Conservation (phyloP, 2,329 filamentous ascomycete genomes). For the Drechslerella coelobrocha region DNA sequence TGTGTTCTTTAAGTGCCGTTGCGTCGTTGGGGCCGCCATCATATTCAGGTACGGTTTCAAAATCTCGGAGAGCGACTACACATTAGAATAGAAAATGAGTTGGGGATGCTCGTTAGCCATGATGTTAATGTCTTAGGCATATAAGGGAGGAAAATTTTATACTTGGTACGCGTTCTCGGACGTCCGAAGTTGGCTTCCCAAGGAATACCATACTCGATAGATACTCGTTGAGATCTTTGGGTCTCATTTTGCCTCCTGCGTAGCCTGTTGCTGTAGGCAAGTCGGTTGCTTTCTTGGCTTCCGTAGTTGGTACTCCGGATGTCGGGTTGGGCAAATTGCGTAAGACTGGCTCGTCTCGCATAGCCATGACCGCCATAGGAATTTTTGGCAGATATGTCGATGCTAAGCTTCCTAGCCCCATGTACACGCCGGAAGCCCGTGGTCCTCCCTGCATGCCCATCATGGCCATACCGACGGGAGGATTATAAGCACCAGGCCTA, state of each 20-base stretch:
- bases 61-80: conserved; percentile 8
- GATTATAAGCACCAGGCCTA: neutral
- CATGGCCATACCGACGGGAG: neutral
- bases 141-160: neutral
- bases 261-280: neutral
- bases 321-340: neutral
- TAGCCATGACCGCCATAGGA: neutral
- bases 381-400: neutral
- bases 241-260: conserved; percentile 4
- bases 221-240: conserved; percentile 9
- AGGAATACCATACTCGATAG: conserved; percentile 17
- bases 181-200: conserved; percentile 14
- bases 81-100: conserved; percentile 1
- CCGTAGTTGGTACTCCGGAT: neutral
- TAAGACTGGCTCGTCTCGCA: conserved; percentile 5
- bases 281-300: conserved; percentile 3
- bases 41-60: conserved; percentile 12
- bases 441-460: neutral
- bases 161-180: conserved; percentile 15
- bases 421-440: neutral
- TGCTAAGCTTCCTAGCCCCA: neutral
- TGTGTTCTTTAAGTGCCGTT: neutral
- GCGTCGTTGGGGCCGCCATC: neutral
- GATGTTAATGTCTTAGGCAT: neutral
- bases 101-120: neutral